Percentiles rank a stretch among this genome's conserved stretches.
Conservation (phyloP, 352 stramenopile species). For the Aphanomyces cochlioides region DNA sequence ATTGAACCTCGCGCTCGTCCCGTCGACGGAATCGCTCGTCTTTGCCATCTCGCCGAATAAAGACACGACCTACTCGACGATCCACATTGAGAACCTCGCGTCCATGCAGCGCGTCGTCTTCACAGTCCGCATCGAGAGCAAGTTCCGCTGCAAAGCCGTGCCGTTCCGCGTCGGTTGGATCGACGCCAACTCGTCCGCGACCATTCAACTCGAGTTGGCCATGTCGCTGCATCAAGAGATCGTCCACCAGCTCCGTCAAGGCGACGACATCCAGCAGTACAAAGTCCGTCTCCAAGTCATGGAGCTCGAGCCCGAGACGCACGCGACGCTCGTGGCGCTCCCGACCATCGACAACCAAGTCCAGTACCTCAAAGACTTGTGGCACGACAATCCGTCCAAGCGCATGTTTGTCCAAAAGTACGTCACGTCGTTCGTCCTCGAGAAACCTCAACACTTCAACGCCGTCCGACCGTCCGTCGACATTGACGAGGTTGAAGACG, state of each 20-base stretch:
- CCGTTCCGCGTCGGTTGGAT: conserved; percentile 17
- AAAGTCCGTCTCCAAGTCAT: conserved; percentile 26
- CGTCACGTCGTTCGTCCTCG: conserved; percentile 7
- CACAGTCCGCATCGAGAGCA: conserved; percentile 26
- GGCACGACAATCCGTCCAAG: conserved; percentile 12
- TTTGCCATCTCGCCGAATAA: conserved; percentile 9
- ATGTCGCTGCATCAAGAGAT: conserved; percentile 11
- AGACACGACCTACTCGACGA: background rate
- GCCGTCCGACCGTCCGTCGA: background rate
- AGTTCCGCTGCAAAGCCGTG: conserved; percentile 23
- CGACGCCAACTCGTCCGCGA: background rate
- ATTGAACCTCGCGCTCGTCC: conserved; percentile 3
- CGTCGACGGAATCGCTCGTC: conserved; percentile 5
- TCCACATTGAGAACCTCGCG: conserved; percentile 14
- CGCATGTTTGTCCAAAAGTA: conserved; percentile 27
- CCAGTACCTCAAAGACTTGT: conserved; percentile 21
- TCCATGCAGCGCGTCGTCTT: conserved; percentile 11
- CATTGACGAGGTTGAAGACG: background rate
- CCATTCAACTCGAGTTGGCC: conserved; percentile 13
- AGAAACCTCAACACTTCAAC: background rate
- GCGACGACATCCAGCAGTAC: conserved; percentile 4
- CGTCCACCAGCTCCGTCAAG: background rate
- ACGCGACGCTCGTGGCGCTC: background rate
- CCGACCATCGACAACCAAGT: background rate
- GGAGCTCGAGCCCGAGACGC: background rate